Conservation (phyloP, 1,284 basidiomycete species). For the Filobasidium uniguttulatum region DNA sequence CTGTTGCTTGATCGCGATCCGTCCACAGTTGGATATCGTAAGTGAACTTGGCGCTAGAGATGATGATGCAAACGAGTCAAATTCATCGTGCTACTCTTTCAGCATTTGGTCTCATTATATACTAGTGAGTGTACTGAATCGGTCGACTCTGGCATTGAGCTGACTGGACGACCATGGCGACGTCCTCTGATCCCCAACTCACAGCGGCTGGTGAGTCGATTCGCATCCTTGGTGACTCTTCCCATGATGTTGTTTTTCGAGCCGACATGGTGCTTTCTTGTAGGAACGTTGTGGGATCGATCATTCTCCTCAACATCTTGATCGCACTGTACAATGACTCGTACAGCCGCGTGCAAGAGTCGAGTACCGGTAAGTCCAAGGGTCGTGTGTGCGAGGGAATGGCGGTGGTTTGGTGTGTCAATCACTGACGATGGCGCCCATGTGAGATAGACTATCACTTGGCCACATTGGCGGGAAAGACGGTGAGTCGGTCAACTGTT, state of each 20-base stretch:
- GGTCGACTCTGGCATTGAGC: background rate
- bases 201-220: background rate
- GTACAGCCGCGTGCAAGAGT: constrained; percentile 56
- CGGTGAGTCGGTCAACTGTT: constrained; percentile 37
- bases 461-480: constrained; percentile 76
- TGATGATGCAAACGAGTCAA: background rate
- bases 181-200: background rate
- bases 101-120: constrained; percentile 62
- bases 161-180: background rate
- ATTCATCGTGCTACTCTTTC: background rate
- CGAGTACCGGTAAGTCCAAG: constrained; percentile 38
- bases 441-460: constrained; percentile 51
- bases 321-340: constrained; percentile 88
- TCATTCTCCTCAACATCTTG: constrained; percentile 83
- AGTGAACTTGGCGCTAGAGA: background rate
- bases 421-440: background rate
- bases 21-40: constrained; percentile 14
- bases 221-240: background rate
- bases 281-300: constrained; percentile 71
- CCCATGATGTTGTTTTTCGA: too few species aligned
- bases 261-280: constrained; percentile 40
- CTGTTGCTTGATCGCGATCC: background rate
- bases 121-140: constrained; percentile 46
- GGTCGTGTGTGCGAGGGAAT: background rate
- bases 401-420: background rate